Evolutionary conservation across 805 yeast genomes (phyloP), one percentile per base, ranked within the genome.

Genomic region (Lipomyces yamanashiensis): DNA sequence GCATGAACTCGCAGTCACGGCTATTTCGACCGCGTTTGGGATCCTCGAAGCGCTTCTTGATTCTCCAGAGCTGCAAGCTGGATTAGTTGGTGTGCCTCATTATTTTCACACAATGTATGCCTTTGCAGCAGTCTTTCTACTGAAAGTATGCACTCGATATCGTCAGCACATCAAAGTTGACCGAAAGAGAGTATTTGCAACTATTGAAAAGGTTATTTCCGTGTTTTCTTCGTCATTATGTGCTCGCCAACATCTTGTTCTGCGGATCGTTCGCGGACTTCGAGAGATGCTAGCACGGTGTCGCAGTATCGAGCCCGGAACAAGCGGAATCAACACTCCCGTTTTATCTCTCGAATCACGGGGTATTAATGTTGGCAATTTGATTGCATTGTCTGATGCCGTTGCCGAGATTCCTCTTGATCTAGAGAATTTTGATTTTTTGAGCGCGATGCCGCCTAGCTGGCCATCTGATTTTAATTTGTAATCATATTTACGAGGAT

Each of bases 51-150:
- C 50, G 2, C 39, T 63, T 17, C 41, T 63, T 10, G 58, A 59
- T 2, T 63, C 67, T 13, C 54, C 58, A 6, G 67, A 59, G 50
- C 61, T 63, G 39, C 40, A 55, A 21, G 55, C 54, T 15, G 57
- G 56, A 6, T 40, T 63, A 33, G 63, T 63, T 21, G 67, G 67
- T 7, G 59, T 59, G 4, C 67, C 67, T 1, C 67, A 63, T 43
- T 63, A 63, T 45, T 63, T 63, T 40, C 67, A 63, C 49, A 63
- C 62, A 15, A 63, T 63, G 67, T 63, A 47, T 33, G 67, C 67
- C 2, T 63, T 63, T 48, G 67, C 61, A 7, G 67, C 67, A 2
- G 67, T 63, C 21, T 63, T 63, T 45, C 17, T 63, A 21, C 54
- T 63, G 28, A 63, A 63, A 41, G 61, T 63, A 13, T 34, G 64